phyloP scores from a whole-genome alignment of 495 filamentous ascomycete species.

The Penicillium lagena region DNA sequence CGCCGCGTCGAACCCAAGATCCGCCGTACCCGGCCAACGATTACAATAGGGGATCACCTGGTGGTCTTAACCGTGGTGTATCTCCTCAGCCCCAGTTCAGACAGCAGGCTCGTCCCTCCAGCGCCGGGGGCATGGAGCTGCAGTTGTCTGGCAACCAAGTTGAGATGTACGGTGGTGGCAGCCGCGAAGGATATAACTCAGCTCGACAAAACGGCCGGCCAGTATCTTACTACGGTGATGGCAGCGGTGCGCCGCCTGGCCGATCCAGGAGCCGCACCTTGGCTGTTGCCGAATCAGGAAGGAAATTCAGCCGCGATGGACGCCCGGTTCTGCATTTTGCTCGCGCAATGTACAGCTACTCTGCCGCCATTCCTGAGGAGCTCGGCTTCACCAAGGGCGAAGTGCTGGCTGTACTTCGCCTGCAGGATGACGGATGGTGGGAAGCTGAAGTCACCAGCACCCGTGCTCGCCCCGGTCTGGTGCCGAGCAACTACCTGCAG shows the following conservation, averaged over 20 bases:
- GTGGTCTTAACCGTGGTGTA: constrained; percentile 35
- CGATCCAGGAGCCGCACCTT: constrained; percentile 76
- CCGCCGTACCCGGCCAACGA: constrained; percentile 46
- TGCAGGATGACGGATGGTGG: constrained; percentile 99
- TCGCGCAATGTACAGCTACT: constrained; percentile 89
- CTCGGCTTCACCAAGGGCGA: constrained; percentile 92
- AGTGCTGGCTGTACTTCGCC: constrained; percentile 75
- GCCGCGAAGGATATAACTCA: constrained; percentile 49
- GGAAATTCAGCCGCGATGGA: constrained; percentile 80
- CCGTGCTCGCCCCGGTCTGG: constrained; percentile 69
- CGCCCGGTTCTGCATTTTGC: constrained; percentile 87
- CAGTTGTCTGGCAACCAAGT: constrained; percentile 57
- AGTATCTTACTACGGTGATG: constrained; percentile 57
- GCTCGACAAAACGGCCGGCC: constrained; percentile 41
- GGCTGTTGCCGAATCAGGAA: constrained; percentile 48
- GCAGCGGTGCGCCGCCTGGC: constrained; percentile 35
- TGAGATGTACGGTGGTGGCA: constrained; percentile 39
- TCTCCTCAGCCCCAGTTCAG: constrained; percentile 54
- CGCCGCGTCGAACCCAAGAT: constrained; percentile 49
- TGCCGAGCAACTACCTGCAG: constrained; percentile 96
- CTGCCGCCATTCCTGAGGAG: constrained; percentile 90
- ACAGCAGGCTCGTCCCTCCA: constrained; percentile 56
- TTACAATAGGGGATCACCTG: constrained; percentile 50
- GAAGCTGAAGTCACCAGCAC: constrained; percentile 87
- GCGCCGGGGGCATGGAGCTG: constrained; percentile 71